phyloP scores from a whole-genome alignment of 192 early-diverging fungal genomes.

The Backusella mclennaniae region DNA sequence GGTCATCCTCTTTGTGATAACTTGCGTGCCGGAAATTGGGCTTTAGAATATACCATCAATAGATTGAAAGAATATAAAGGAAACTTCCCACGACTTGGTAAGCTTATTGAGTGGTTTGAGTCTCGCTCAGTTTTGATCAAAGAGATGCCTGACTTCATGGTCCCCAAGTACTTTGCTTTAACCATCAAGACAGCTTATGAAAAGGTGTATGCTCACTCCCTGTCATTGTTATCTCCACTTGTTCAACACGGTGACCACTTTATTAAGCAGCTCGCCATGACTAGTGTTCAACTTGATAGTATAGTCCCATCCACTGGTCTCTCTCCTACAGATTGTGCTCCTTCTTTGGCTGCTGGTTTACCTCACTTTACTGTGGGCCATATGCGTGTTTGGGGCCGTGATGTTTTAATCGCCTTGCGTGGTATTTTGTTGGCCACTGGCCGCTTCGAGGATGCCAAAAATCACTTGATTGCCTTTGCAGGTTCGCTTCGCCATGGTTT shows the following conservation, averaged over 20 bases:
- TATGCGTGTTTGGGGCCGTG: conserved; percentile 98
- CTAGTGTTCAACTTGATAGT: conserved; percentile 84
- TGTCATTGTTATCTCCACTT: conserved; percentile 58
- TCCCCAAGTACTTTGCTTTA: conserved; percentile 94
- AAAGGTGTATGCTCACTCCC: conserved; percentile 61
- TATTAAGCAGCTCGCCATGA: conserved; percentile 69
- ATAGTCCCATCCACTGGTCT: conserved; percentile 81
- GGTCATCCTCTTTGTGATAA: conserved; percentile 92
- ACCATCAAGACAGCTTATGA: conserved; percentile 76
- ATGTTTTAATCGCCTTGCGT: conserved; percentile 90
- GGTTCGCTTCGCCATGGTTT: conserved; percentile 90
- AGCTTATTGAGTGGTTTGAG: conserved; percentile 73
- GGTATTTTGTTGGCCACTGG: conserved; percentile 86
- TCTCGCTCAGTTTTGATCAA: conserved; percentile 72
- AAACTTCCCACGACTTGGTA: conserved; percentile 9
- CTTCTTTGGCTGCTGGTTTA: conserved; percentile 89
- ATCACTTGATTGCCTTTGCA: conserved; percentile 90
- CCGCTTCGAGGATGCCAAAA: conserved; percentile 75
- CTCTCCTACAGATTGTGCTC: conserved; percentile 54
- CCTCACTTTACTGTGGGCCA: conserved; percentile 91
- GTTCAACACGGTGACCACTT: conserved; percentile 62
- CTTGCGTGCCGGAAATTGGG: conserved; percentile 89
- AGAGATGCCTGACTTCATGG: conserved; percentile 74
- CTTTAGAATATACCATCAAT: conserved; percentile 81
- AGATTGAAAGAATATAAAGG: conserved; percentile 61